Evolutionary conservation across 352 stramenopile species (phyloP).

Genomic region (Halophytophthora polymorphica): DNA sequence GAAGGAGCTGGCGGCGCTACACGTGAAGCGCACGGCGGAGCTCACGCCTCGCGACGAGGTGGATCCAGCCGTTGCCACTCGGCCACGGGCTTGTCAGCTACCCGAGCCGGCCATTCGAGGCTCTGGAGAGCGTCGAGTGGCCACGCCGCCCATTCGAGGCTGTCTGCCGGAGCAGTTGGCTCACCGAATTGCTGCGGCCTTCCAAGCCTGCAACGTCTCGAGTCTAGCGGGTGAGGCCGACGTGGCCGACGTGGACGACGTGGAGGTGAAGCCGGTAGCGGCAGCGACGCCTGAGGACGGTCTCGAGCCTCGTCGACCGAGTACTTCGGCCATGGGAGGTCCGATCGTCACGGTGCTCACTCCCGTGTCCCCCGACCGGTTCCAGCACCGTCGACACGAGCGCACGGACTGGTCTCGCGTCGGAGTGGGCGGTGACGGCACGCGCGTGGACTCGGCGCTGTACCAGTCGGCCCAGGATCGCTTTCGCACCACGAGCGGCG

Average conservation of each 20-base stretch:
- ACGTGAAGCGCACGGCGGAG: slow-evolving; percentile 41
- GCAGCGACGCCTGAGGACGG: slow-evolving; percentile 27
- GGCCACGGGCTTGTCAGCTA: too few species aligned
- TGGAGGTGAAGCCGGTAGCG: too few species aligned
- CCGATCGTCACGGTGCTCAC: slow-evolving; percentile 27
- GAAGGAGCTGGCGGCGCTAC: slow-evolving; percentile 54
- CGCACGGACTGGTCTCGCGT: slow-evolving; percentile 77
- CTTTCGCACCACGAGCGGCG: slow-evolving; percentile 50
- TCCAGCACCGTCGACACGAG: slow-evolving; percentile 48
- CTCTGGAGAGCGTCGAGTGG: too few species aligned
- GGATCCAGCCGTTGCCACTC: slow-evolving; percentile 26
- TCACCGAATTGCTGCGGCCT: slow-evolving; percentile 35
- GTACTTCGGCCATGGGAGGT: slow-evolving; percentile 4
- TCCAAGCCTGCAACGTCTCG: slow-evolving; percentile 8
- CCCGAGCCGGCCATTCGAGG: too few species aligned
- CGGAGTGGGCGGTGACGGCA: slow-evolving; percentile 66
- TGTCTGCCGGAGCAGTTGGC: slow-evolving; percentile 59
- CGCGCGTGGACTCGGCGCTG: slow-evolving; percentile 35
- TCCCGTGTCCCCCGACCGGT: slow-evolving; percentile 47
- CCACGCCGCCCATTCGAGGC: slow-evolving; percentile 10
- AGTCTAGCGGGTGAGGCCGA: too few species aligned
- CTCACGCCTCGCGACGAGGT: slow-evolving; percentile 52
- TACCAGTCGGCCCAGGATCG: slow-evolving; percentile 41
- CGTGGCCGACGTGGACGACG: too few species aligned
- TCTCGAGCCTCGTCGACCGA: slow-evolving; percentile 21